Conservation (phyloP, 2,329 filamentous ascomycete species). For the Stagonosporopsis cucurbitacearum region DNA sequence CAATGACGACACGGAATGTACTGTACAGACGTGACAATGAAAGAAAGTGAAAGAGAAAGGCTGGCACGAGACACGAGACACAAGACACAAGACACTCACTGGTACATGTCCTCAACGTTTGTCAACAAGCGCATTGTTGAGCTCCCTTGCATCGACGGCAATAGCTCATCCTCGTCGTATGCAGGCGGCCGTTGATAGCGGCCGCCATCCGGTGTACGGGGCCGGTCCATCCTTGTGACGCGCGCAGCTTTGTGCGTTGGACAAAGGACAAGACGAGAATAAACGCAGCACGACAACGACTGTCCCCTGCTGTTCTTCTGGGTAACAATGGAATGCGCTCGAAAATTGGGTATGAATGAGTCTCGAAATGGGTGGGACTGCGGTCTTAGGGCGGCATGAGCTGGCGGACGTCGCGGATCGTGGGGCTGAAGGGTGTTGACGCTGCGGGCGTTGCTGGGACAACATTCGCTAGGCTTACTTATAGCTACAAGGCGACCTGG, state of each 20-base stretch:
- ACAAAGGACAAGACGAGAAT: neutral
- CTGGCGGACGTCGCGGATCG: constrained; percentile 8
- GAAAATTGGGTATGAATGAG: constrained; percentile 26
- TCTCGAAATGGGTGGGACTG: constrained; percentile 23
- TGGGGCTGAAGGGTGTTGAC: neutral
- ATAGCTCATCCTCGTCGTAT: constrained; percentile 52
- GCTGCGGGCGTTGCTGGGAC: neutral
- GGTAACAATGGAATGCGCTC: constrained; percentile 17
- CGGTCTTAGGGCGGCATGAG: constrained; percentile 11
- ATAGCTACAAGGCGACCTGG: neutral
- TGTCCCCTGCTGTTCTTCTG: constrained; percentile 3
- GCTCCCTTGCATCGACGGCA: constrained; percentile 47
- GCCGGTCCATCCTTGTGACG: constrained; percentile 42
- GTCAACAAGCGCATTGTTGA: constrained; percentile 60
- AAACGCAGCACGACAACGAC: neutral
- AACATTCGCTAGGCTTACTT: neutral
- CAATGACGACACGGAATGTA: constrained; percentile 13
- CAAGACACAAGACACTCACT: constrained; percentile 47
- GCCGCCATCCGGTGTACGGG: constrained; percentile 42
- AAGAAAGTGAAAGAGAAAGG: constrained; percentile 14
- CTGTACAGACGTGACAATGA: constrained; percentile 17
- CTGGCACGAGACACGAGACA: constrained; percentile 10
- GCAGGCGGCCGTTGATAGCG: constrained; percentile 53
- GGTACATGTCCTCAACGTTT: constrained; percentile 51
- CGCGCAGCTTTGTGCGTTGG: constrained; percentile 16